A percentile compares a stretch with the other conserved stretches of the same genome.
Conservation (phyloP, 1,284 basidiomycete species). For the Fomitiporia mediterranea region DNA sequence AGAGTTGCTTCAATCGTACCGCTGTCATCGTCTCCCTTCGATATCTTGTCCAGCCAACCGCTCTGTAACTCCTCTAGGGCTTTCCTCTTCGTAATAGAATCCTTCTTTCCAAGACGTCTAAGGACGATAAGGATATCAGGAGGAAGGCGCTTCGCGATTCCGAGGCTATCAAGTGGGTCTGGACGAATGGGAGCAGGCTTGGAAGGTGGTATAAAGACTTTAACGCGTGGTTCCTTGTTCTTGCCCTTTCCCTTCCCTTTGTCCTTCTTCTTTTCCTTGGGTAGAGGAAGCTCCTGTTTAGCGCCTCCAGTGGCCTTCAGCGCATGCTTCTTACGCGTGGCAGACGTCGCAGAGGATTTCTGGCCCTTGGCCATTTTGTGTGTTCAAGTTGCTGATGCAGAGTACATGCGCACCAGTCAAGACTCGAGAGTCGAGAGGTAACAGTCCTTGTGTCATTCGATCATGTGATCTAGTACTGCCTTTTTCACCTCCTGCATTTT, state of each 20-base stretch:
- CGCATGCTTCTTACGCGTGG: conserved; percentile 83
- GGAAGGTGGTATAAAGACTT: conserved; percentile 80
- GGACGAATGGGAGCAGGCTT: conserved; percentile 82
- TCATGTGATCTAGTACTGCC: too few relatives aligned
- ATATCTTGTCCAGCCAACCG: conserved; percentile 59
- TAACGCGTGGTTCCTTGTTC: conserved; percentile 66
- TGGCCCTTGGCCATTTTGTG: conserved; percentile 41
- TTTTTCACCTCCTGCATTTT: too few relatives aligned
- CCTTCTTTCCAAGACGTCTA: conserved; percentile 86
- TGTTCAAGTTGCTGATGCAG: neutral
- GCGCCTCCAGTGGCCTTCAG: conserved; percentile 45
- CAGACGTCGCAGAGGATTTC: conserved; percentile 74
- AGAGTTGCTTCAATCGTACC: conserved; percentile 35
- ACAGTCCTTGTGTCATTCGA: too few relatives aligned
- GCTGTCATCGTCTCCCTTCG: conserved; percentile 38
- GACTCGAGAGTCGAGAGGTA: too few relatives aligned
- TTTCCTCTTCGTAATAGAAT: conserved; percentile 79
- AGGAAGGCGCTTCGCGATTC: conserved; percentile 71
- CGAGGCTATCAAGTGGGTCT: conserved; percentile 89
- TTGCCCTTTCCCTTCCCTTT: conserved; percentile 51
- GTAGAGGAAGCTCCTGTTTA: conserved; percentile 30
- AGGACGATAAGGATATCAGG: conserved; percentile 84
- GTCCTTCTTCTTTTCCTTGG: conserved; percentile 43
- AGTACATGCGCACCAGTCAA: too few relatives aligned
- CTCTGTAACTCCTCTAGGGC: conserved; percentile 83